Base-by-base conservation (phyloP, 352 stramenopile genomes). In the Globisporangium middletonii region DNA sequence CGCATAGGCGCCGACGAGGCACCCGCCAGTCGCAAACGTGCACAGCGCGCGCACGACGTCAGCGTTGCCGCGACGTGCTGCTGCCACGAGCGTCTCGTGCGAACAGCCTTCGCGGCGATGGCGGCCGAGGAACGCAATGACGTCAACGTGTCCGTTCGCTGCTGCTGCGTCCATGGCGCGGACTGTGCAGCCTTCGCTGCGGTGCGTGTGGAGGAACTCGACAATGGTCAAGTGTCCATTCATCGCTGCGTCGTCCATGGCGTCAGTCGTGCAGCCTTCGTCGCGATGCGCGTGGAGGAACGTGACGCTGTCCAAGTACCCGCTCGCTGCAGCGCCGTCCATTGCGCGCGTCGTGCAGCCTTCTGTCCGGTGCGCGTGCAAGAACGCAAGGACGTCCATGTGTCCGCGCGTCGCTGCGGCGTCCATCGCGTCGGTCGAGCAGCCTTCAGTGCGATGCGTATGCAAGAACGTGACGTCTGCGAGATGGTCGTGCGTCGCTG, bases 271-370 rank as follows among this genome's bases (percentile, higher is more conserved):
- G n/a, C 48, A 53, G 16, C 48, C 48, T 37, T 55, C 50, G 19
- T 18, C 16, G 18, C 37, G 33, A n/a, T 47, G 19, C 50, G 38
- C 19, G 37, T 55, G 50, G 1, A 45, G 26, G 16, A 55, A 55
- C 15, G 8, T 9, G 3, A 55, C 50, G 33, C 19, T 38, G 8
- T 45, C 30, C 15, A 53, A 27, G 18, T 53, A 41, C 13, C 48
- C 48, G 28, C 42, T 53, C 28, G 35, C 38, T n/a, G 48, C 48
- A 11, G 48, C 48, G 28, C 48, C 48, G 48, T 53, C 48, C 48
- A 53, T 53, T 33, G 48, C 48, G 13, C 23, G 19, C 15, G 50
- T 55, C 50, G 38, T 58, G 26, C 53, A 51, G 27, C 53, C 53
- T 30, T 58, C 53, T 7, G 19, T 35, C 3, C 53, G 53, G 4